These are phyloP conservation scores for Melanomma pulvis-pyrius DNA, from an alignment of 495 filamentous ascomycete genomes.

Conservation along the genomic window DNA sequence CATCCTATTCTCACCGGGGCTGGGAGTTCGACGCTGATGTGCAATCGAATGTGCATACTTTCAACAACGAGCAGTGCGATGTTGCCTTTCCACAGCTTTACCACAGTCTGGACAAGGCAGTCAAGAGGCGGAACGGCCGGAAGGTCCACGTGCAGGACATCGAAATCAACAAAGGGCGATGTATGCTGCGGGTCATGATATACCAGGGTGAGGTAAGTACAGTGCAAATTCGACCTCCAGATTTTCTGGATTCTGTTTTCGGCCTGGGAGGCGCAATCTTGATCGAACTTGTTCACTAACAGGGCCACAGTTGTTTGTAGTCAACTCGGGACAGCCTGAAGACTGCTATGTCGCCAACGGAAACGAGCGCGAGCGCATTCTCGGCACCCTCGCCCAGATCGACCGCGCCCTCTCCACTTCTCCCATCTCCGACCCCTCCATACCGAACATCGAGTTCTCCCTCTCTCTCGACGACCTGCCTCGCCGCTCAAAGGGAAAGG, in stretches of 20 bases:
- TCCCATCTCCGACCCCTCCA: conserved; percentile 18
- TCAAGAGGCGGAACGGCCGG: conserved; percentile 14
- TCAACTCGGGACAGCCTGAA: conserved; percentile 21
- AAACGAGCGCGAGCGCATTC: conserved; percentile 31
- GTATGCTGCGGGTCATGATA: conserved; percentile 28
- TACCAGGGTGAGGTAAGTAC: conserved; percentile 24
- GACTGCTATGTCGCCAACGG: conserved; percentile 28
- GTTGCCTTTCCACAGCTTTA: conserved; percentile 31
- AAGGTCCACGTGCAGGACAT: conserved; percentile 13
- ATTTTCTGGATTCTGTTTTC: neutral
- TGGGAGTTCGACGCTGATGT: conserved; percentile 24
- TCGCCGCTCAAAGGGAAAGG: conserved; percentile 13
- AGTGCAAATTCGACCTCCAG: neutral
- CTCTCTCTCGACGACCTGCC: conserved; percentile 28
- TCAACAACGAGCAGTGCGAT: conserved; percentile 28
- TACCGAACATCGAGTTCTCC: conserved; percentile 30
- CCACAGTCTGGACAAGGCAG: conserved; percentile 18
- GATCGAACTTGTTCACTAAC: neutral
- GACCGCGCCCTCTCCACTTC: conserved; percentile 18
- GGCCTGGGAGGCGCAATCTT: neutral
- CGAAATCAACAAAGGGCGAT: conserved; percentile 15
- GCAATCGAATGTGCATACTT: conserved; percentile 29
- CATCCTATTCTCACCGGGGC: conserved; percentile 1
- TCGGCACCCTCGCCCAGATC: conserved; percentile 30
- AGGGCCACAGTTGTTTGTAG: conserved; percentile 16